Base-by-base conservation (phyloP, 768 basidiomycete species). In the Suillus ampliporus region DNA sequence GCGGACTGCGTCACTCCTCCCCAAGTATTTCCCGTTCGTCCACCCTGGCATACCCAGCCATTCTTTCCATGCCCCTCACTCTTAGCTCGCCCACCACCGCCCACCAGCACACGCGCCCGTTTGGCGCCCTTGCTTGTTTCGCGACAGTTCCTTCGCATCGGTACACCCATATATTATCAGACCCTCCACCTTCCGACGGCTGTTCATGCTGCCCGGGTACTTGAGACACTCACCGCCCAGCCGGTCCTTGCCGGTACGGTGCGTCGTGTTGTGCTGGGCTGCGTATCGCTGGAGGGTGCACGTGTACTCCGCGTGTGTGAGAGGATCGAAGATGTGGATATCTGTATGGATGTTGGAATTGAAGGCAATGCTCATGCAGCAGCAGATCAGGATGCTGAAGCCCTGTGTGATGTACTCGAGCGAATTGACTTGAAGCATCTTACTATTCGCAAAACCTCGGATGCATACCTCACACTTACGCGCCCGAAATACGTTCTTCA, bases 111-210 rank as follows among this genome's bases (percentile, higher is more conserved):
- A 56, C 62, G 62, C 50, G 68, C 73, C 35, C 73, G 73, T 15
- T 68, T 75, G 19, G 76, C 84, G 5, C 78, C 82, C 0, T 80
- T 89, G 17, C 81, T 84, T 57, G 84, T 86, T 51, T 87, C 75
- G 56, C 81, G 73, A 43, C 68, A 75, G 26, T 86, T 88, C 75
- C 72, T 80, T 48, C 81, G 89, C 62, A 87, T 90, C 63, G 80
- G 79, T 2, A 80, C 81, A 0, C 87, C 88, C 2, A 77, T 88
- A 14, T 79, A 86, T 64, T 89, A 89, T 76, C 78, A 83, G 68
- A 78, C 80, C 47, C 63, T 89, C 47, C 76, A 78, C 66, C 69
- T 90, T 50, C 74, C 70, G 41, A 77, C 82, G 0, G 64, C 78
- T 0, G 40, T 57, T 13, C 82, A 86, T 26, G 74, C 85, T 1